These are phyloP conservation scores for Boechera divaricarpa DNA, from an alignment of 345 rosid species.

Conservation along the genomic window DNA sequence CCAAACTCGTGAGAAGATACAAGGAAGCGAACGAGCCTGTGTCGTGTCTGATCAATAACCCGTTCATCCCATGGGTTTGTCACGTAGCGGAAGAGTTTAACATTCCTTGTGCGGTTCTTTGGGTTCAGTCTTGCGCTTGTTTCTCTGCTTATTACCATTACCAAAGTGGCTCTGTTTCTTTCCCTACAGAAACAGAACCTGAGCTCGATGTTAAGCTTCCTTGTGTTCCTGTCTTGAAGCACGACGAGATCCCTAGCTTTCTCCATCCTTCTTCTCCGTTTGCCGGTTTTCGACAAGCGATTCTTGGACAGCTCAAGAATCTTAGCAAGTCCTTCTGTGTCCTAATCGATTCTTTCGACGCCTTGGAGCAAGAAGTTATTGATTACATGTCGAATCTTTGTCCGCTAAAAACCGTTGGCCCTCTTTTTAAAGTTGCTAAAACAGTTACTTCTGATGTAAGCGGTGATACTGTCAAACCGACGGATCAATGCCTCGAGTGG, in stretches of 20 bases:
- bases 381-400: conserved; percentile 63
- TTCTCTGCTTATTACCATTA: conserved; percentile 73
- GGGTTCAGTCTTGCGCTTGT: conserved; percentile 87
- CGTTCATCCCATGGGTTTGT: conserved; percentile 82
- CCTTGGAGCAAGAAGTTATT: conserved; percentile 65
- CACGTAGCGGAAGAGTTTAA: conserved; percentile 67
- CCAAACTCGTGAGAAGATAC: conserved; percentile 51
- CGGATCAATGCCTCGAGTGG: conserved; percentile 65
- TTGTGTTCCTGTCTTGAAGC: conserved; percentile 59
- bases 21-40: conserved; percentile 53
- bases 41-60: conserved; percentile 74
- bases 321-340: conserved; percentile 63
- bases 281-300: conserved; percentile 48
- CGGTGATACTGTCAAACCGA: conserved; percentile 58
- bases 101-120: conserved; percentile 77
- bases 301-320: conserved; percentile 62
- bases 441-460: conserved; percentile 40
- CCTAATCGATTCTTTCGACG: conserved; percentile 69
- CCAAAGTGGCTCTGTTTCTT: conserved; percentile 50
- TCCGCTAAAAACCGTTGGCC: conserved; percentile 72
- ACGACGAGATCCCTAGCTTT: conserved; percentile 79
- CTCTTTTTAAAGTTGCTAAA: conserved; percentile 61
- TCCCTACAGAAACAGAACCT: conserved; percentile 59
- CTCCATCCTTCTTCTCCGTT: conserved; percentile 59
- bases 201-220: conserved; percentile 72